phyloP scores from a whole-genome alignment of 2,329 filamentous ascomycete genomes.

The Aspergillus sp. region DNA sequence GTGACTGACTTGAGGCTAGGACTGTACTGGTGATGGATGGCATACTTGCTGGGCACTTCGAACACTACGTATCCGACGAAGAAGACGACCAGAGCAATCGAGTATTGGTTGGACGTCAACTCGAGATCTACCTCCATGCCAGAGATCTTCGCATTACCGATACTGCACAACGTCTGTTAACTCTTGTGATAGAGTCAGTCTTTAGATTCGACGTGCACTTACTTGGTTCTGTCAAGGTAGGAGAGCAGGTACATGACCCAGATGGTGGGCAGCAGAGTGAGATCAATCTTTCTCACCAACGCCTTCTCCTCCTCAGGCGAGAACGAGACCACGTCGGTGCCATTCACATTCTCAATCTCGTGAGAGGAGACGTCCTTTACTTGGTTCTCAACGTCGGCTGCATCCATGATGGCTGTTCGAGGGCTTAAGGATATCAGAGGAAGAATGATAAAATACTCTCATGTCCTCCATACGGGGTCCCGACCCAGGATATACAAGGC shows the following conservation, averaged over 20 bases:
- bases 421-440: too few relatives aligned
- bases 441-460: neutral
- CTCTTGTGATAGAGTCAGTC: neutral
- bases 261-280: conserved; percentile 46
- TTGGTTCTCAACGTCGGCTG: conserved; percentile 1
- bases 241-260: conserved; percentile 51
- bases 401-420: neutral
- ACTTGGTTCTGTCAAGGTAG: conserved; percentile 39
- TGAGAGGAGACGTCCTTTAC: conserved; percentile 11
- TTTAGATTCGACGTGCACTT: neutral
- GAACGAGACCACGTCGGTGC: conserved; percentile 6
- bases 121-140: conserved; percentile 21
- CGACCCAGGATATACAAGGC: neutral
- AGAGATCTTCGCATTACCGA: conserved; percentile 25
- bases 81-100: conserved; percentile 52
- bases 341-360: conserved; percentile 18
- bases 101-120: conserved; percentile 45
- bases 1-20: neutral
- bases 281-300: conserved; percentile 45
- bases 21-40: too few relatives aligned
- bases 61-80: conserved; percentile 54
- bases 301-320: conserved; percentile 39
- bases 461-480: neutral
- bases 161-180: conserved; percentile 7
- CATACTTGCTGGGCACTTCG: conserved; percentile 42